These are phyloP conservation scores for Neospora caninum DNA, from an alignment of 169 alveolate genomes.

Conservation along the genomic window DNA sequence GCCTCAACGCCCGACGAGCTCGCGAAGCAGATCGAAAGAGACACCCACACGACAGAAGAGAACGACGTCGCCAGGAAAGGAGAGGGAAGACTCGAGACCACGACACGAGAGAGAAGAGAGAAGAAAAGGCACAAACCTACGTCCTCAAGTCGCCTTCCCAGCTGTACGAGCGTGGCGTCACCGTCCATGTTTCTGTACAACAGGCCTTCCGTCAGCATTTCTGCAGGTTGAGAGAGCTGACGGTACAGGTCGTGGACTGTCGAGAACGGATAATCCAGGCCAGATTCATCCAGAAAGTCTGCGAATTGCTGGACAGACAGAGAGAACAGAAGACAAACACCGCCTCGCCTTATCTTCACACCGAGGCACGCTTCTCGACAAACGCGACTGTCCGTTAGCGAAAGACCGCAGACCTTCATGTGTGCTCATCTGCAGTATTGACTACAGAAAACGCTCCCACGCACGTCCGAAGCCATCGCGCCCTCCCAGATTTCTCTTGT, in stretches of 20 bases:
- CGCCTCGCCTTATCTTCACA: neutral
- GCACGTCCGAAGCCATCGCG: neutral
- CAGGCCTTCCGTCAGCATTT: constrained; percentile 42
- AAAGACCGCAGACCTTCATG: no score
- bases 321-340: neutral
- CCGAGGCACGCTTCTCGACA: neutral
- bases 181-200: constrained; percentile 66
- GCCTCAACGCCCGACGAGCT: no score
- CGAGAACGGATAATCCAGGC: constrained; percentile 62
- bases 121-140: constrained; percentile 7
- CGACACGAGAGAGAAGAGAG: no score
- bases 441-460: no score
- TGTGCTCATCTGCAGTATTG: no score
- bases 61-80: no score
- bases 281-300: constrained; percentile 67
- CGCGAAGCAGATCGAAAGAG: no score
- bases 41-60: no score
- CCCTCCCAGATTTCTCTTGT: neutral
- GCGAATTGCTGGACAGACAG: constrained; percentile 64
- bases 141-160: constrained; percentile 69
- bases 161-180: constrained; percentile 56
- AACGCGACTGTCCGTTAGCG: no score
- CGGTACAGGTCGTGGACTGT: constrained; percentile 59
- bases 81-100: no score
- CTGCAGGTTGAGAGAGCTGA: constrained; percentile 49